These are phyloP conservation scores for Quercus alba DNA, from an alignment of 306 rosid genomes.

Conservation along the genomic window DNA sequence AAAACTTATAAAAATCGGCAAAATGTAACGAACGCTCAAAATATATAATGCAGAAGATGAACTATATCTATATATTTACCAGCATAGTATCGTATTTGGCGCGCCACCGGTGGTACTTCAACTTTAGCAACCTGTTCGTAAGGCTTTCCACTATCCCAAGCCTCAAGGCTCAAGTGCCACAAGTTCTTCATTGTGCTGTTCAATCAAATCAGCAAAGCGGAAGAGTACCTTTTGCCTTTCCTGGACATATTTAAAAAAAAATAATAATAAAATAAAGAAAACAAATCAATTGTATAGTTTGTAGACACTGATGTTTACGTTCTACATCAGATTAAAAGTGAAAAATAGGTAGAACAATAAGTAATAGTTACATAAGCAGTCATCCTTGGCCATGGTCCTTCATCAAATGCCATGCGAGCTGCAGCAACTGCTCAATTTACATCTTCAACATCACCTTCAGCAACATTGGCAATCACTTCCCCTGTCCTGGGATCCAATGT, in stretches of 20 bases:
- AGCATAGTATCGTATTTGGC: conserved; percentile 71
- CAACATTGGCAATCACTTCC: conserved; percentile 74
- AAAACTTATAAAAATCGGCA: not conserved
- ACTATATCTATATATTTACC: conserved; percentile 39
- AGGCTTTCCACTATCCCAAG: conserved; percentile 95
- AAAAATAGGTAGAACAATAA: not conserved
- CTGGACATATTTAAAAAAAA: conserved; percentile 30
- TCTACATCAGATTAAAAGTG: too few species aligned
- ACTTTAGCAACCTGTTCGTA: conserved; percentile 63
- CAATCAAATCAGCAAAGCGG: conserved; percentile 82
- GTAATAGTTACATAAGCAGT: conserved; percentile 67
- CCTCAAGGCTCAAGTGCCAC: conserved; percentile 90
- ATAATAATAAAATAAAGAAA: not conserved
- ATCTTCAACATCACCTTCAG: conserved; percentile 84
- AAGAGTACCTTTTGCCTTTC: conserved; percentile 61
- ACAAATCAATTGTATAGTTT: not conserved
- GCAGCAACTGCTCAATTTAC: conserved; percentile 77
- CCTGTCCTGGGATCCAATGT: conserved; percentile 87
- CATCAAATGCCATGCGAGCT: conserved; percentile 86
- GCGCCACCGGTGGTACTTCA: conserved; percentile 70
- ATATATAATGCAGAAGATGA: not conserved
- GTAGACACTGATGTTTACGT: not conserved
- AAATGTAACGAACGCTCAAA: not conserved
- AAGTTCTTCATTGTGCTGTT: conserved; percentile 62
- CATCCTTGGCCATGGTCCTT: conserved; percentile 92